Conservation (phyloP, 202 grass and related monocot species). For the Panicum hallii region DNA sequence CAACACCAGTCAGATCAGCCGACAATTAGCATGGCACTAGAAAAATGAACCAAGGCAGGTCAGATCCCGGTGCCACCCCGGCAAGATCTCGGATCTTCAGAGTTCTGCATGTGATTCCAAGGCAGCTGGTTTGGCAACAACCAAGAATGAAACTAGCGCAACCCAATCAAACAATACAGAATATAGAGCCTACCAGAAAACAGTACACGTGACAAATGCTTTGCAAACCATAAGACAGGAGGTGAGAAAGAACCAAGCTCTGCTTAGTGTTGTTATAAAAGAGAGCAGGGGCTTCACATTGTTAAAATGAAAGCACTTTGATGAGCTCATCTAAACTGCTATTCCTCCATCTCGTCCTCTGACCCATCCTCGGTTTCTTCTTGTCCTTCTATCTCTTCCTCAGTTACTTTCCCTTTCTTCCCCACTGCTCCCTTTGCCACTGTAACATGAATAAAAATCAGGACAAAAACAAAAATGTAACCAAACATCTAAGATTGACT, state of each 20-base stretch:
- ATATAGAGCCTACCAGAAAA: not conserved
- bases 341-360: constrained; percentile 17
- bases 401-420: constrained; percentile 11
- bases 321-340: not conserved
- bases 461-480: not conserved
- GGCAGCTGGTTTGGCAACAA: too few species aligned
- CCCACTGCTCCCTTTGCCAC: constrained; percentile 19
- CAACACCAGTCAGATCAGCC: constrained; percentile 28
- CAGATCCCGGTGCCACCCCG: constrained; percentile 27
- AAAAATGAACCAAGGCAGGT: not conserved
- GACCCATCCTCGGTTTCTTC: constrained; percentile 18
- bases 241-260: not conserved
- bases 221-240: not conserved
- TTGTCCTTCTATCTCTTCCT: constrained; percentile 30
- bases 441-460: constrained; percentile 25
- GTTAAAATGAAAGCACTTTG: not conserved
- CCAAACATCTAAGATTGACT: not conserved
- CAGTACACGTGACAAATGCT: not conserved
- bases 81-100: constrained; percentile 40
- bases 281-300: not conserved
- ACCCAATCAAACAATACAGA: too few species aligned
- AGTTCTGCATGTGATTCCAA: constrained; percentile 4
- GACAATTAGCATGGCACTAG: constrained; percentile 40
- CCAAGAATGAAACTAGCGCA: too few species aligned
- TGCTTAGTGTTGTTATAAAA: not conserved